phyloP scores from a whole-genome alignment of 352 stramenopile species.

The Nothophytophthora sp. region DNA sequence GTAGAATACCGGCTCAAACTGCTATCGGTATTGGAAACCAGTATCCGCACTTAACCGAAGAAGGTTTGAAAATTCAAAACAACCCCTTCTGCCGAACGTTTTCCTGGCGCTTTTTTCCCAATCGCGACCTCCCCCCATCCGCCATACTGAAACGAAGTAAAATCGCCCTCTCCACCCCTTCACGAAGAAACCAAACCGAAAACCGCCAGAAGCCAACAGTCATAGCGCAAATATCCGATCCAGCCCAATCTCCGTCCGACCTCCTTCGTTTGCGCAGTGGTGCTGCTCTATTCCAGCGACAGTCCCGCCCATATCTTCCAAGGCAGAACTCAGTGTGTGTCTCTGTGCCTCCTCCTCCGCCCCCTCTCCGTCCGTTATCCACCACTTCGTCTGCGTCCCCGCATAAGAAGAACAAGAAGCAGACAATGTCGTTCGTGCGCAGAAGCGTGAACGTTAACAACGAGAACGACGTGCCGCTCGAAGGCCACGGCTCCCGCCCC shows the following conservation, averaged over 20 bases:
- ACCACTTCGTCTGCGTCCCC: slow-evolving; percentile 1
- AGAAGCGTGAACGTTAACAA: slow-evolving; percentile 51
- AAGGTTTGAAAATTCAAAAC: slow-evolving; percentile 38
- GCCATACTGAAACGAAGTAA: slow-evolving; percentile 31
- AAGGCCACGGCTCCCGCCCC: slow-evolving; percentile 32
- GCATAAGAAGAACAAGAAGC: too few relatives aligned
- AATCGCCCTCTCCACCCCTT: slow-evolving; percentile 4
- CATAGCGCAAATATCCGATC: slow-evolving; percentile 7
- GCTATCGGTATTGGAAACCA: slow-evolving; percentile 19
- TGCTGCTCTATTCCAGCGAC: not conserved
- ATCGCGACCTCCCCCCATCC: not conserved
- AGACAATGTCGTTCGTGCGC: slow-evolving; percentile 28
- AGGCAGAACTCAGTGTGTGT: too few relatives aligned
- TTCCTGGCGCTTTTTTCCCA: slow-evolving; percentile 5
- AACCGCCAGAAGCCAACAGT: not conserved
- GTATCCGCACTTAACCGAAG: slow-evolving; percentile 2
- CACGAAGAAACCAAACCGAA: slow-evolving; percentile 13
- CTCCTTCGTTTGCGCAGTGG: too few relatives aligned
- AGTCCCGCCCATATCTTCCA: not conserved
- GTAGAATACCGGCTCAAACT: too few relatives aligned
- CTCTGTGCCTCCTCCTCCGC: not conserved
- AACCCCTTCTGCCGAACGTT: too few relatives aligned
- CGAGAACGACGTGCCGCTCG: slow-evolving; percentile 65
- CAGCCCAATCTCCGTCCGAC: not conserved
- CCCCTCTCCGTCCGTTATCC: slow-evolving; percentile 4